Base-by-base conservation (phyloP, 2,329 filamentous ascomycete genomes). In the Cladosporium sp. region DNA sequence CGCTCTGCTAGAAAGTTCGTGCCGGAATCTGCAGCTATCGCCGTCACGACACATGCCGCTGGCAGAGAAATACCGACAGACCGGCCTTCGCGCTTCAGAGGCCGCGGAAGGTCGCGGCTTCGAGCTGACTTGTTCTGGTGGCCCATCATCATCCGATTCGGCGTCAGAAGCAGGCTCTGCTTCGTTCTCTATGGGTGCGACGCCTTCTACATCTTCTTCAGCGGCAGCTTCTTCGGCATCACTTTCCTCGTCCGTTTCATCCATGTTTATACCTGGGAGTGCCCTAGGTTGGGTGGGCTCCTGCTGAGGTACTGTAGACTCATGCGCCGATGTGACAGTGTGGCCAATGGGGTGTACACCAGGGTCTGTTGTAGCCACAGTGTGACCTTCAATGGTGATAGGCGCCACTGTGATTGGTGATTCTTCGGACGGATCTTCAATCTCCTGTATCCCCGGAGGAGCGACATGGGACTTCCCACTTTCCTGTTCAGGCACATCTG, bases 111-210 rank as follows among this genome's bases (percentile, higher is more conserved):
- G 24, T 47, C 67, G 34, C 52, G 61, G 68, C 66, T 80, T 82
- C 0, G 79, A 78, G 6, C 79, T 76, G 14, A 72, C 67, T 47
- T 78, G 68, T 59, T 80, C 78, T 4, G 81, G 81, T 0, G 76
- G 71, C 4, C 70, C 73, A 49, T 79, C 76, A 65, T 74, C 73
- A 65, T 77, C 73, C 1, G 72, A 70, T 14, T 75, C 72, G 15
- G 68, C 63, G 18, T 74, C 75, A 59, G 2, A 71, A 72, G 28
- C 72, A 74, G 58, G 76, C 70, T 11, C 55, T 54, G 15, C 78
- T 78, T 3, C 79, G 72, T 15, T 65, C 64, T 4, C 76, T 74
- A 34, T 18, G 1, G 73, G 75, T 1, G 74, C 75, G 7, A 65
- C 68, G 2, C 26, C 63, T 36, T 65, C 64, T 14, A 36, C 54